Evolutionary conservation across 2,329 filamentous ascomycete species (phyloP), one percentile per base, ranked within the genome.

Genomic region (Cyphellophora europaea): DNA sequence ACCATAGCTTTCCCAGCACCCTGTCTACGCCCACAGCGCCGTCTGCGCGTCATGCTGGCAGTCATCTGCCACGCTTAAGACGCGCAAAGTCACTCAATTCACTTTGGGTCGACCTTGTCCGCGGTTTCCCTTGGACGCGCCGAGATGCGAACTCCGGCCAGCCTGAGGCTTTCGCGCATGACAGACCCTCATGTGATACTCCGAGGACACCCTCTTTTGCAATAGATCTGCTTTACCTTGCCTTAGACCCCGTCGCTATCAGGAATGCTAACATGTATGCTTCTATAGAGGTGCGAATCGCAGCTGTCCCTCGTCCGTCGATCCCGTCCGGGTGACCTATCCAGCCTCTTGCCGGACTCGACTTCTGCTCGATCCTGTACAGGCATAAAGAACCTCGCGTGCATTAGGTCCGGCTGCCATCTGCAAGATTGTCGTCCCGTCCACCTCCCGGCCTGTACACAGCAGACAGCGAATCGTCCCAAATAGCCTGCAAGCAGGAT

Each of bases 391-490:
- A 25, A 25, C 21, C 21, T 25, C 21, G 21, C 21, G 8, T 25
- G 21, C 21, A 25, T 25, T 25, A 25, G 21, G n/a, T 25, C 21
- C 21, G 21, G 21, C 21, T 25, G 8, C n/a, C n/a, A 25, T 25
- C 21, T 25, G 21, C 21, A 25, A 25, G 21, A 25, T 25, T 25
- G 21, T 25, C 21, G 21, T n/a, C n/a, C n/a, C n/a, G n/a, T n/a
- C n/a, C n/a, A n/a, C n/a, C n/a, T n/a, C n/a, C n/a, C n/a, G n/a
- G n/a, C n/a, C n/a, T n/a, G n/a, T n/a, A n/a, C n/a, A n/a, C n/a
- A n/a, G n/a, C n/a, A n/a, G n/a, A n/a, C n/a, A n/a, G n/a, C n/a
- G n/a, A n/a, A n/a, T n/a, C n/a, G n/a, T n/a, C n/a, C n/a, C n/a
- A n/a, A n/a, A n/a, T n/a, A n/a, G n/a, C n/a, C n/a, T n/a, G n/a